Percentiles rank a stretch among this genome's conserved stretches.
These are phyloP conservation scores for Penicillium brevicompactum DNA, from an alignment of 2,329 filamentous ascomycete species.

Conservation along the genomic window DNA sequence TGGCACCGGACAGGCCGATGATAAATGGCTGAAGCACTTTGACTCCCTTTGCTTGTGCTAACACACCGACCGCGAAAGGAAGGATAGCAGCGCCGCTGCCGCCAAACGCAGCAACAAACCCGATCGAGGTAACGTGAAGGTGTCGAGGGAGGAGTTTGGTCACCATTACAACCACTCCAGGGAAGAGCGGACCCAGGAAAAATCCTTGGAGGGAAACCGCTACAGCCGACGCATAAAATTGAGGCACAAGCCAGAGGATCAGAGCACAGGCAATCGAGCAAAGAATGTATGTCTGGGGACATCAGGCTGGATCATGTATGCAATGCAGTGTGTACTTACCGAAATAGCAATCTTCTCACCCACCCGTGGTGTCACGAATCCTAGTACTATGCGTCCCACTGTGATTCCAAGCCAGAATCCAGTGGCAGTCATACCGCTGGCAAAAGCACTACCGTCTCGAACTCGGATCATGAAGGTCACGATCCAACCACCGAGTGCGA, in stretches of 20 bases:
- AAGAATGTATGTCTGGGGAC: slow-evolving; percentile 59
- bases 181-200: slow-evolving; percentile 79
- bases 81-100: slow-evolving; percentile 64
- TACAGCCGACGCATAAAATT: slow-evolving; percentile 72
- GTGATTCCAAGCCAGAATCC: slow-evolving; percentile 86
- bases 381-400: slow-evolving; percentile 69
- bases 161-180: slow-evolving; percentile 70
- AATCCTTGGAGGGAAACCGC: slow-evolving; percentile 74
- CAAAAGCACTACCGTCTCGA: slow-evolving; percentile 68
- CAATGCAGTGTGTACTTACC: slow-evolving; percentile 17
- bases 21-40: slow-evolving; percentile 63
- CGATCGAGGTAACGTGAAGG: slow-evolving; percentile 77
- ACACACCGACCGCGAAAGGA: slow-evolving; percentile 49
- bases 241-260: slow-evolving; percentile 79
- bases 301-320: background rate
- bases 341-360: slow-evolving; percentile 70
- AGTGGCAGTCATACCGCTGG: slow-evolving; percentile 73
- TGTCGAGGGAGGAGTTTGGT: slow-evolving; percentile 74
- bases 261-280: slow-evolving; percentile 67
- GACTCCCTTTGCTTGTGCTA: slow-evolving; percentile 59
- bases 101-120: slow-evolving; percentile 77
- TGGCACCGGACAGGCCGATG: slow-evolving; percentile 55
- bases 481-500: slow-evolving; percentile 75
- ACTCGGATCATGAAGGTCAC: slow-evolving; percentile 84
- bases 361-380: slow-evolving; percentile 69